Conservation (phyloP, 23 red algal genomes). For the Gracilariopsis chorda region DNA sequence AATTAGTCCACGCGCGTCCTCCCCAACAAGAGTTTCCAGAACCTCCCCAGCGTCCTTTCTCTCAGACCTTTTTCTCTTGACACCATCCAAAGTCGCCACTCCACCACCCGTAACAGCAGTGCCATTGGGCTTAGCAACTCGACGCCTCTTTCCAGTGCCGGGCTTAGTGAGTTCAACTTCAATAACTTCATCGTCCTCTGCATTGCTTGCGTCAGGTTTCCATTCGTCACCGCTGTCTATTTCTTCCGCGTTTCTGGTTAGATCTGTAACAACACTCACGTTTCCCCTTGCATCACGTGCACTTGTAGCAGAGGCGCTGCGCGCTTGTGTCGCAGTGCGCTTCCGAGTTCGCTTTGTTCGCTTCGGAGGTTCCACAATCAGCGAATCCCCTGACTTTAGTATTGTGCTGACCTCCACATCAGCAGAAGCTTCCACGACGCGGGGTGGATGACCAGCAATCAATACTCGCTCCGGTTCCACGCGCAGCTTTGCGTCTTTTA, state of each 20-base stretch:
- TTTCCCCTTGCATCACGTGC: background rate
- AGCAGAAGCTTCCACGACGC: background rate
- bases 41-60: constrained; percentile 10
- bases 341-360: background rate
- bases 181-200: background rate
- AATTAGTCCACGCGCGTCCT: background rate
- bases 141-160: background rate
- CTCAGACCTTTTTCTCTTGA: background rate
- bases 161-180: background rate
- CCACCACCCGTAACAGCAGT: background rate
- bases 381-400: background rate
- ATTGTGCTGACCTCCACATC: background rate
- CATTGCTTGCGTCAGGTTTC: background rate
- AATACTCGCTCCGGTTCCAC: constrained; percentile 2
- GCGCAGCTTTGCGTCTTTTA: background rate
- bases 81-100: background rate
- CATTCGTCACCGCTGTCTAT: background rate
- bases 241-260: background rate
- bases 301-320: background rate
- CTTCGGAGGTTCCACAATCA: constrained; percentile 33
- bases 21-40: background rate
- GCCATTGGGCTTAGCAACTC: background rate
- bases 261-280: background rate
- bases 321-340: background rate
- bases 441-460: constrained; percentile 4